These are phyloP conservation scores for Coniferiporia sulphurascens DNA, from an alignment of 1,284 basidiomycete genomes.

Conservation along the genomic window DNA sequence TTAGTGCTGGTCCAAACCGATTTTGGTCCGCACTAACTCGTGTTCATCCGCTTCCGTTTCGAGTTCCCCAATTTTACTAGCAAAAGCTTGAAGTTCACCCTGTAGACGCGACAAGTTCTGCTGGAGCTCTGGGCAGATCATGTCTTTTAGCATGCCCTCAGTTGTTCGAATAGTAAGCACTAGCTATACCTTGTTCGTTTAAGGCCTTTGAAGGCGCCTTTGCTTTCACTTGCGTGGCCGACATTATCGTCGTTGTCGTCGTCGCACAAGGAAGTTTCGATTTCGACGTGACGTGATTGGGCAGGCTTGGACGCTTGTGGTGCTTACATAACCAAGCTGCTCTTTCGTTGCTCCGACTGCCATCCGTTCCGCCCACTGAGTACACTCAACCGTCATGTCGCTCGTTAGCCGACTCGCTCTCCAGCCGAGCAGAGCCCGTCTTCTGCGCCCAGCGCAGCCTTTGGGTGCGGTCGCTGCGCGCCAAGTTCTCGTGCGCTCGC, in stretches of 20 bases:
- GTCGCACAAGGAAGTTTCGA: neutral
- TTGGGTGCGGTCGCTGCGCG: slow-evolving; percentile 6
- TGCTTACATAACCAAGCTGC: slow-evolving; percentile 8
- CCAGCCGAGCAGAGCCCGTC: slow-evolving; percentile 11
- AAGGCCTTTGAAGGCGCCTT: slow-evolving; percentile 41
- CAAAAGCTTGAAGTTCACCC: slow-evolving; percentile 80
- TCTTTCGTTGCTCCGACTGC: neutral
- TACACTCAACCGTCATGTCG: slow-evolving; percentile 14
- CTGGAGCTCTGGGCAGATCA: slow-evolving; percentile 67
- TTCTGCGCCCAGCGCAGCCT: slow-evolving; percentile 6
- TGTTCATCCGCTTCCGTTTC: slow-evolving; percentile 94
- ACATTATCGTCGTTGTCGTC: slow-evolving; percentile 26
- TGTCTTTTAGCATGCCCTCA: slow-evolving; percentile 27
- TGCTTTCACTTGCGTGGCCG: slow-evolving; percentile 37
- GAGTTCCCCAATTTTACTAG: slow-evolving; percentile 89
- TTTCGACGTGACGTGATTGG: slow-evolving; percentile 13
- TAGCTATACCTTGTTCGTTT: slow-evolving; percentile 63
- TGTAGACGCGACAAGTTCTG: slow-evolving; percentile 72
- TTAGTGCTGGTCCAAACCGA: slow-evolving; percentile 17
- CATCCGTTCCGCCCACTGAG: neutral
- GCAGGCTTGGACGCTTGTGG: neutral
- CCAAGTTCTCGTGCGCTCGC: slow-evolving; percentile 12
- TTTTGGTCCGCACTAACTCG: slow-evolving; percentile 40
- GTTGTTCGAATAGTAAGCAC: neutral
- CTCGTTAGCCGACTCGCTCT: slow-evolving; percentile 14